A percentile compares a stretch with the other conserved stretches of the same genome.
phyloP scores from a whole-genome alignment of 2,329 filamentous ascomycete genomes.

The Aspergillus sp. region DNA sequence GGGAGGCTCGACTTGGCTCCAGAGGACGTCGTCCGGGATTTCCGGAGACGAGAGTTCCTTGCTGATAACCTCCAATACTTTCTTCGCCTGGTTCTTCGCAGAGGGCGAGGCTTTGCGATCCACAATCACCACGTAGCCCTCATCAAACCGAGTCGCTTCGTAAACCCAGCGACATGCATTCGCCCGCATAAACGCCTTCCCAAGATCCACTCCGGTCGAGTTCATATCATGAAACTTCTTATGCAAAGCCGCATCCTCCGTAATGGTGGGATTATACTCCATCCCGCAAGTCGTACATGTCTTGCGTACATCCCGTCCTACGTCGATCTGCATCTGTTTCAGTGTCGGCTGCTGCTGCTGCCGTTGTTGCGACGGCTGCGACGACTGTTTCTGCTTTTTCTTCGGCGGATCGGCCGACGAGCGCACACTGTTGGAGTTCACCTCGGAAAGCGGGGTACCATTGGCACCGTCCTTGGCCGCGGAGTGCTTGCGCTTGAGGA shows the following conservation, averaged over 20 bases:
- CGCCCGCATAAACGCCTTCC: slow-evolving; percentile 50
- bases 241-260: slow-evolving; percentile 56
- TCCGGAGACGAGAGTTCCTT: slow-evolving; percentile 56
- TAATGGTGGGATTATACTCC: slow-evolving; percentile 58
- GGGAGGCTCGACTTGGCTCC: slow-evolving; percentile 43
- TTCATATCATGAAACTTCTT: slow-evolving; percentile 59
- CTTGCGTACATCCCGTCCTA: slow-evolving; percentile 50
- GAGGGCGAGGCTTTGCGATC: slow-evolving; percentile 48
- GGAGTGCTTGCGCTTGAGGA: slow-evolving; percentile 42
- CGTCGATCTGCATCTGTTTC: slow-evolving; percentile 56
- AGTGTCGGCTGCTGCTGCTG: slow-evolving; percentile 31
- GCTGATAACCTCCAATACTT: slow-evolving; percentile 57
- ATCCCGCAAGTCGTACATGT: slow-evolving; percentile 58
- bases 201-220: slow-evolving; percentile 54
- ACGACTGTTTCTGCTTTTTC: slow-evolving; percentile 22
- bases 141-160: slow-evolving; percentile 43
- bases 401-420: slow-evolving; percentile 33
- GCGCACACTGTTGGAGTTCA: slow-evolving; percentile 39
- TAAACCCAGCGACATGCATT: slow-evolving; percentile 47
- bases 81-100: slow-evolving; percentile 47
- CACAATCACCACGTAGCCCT: slow-evolving; percentile 52
- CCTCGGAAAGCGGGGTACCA: slow-evolving; percentile 38
- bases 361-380: slow-evolving; percentile 10
- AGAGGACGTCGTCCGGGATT: slow-evolving; percentile 52
- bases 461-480: slow-evolving; percentile 22